Evolutionary conservation across 345 rosid genomes (phyloP).

Genomic region (Melaleuca quinquenervia): DNA sequence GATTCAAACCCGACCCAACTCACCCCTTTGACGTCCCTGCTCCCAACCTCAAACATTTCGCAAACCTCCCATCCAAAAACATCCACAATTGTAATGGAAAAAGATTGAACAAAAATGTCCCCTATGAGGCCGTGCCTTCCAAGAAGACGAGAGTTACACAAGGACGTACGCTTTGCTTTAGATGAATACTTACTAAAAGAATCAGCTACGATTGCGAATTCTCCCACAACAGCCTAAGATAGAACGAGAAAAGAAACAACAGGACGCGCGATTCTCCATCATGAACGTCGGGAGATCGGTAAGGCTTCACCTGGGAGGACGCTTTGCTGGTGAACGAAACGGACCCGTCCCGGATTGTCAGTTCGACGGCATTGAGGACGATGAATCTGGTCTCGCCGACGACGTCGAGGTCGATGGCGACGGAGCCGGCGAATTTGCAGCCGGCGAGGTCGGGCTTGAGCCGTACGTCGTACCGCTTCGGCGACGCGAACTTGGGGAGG

Average conservation of each 20-base stretch:
- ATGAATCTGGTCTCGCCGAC: slow-evolving; percentile 49
- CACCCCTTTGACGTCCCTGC: too few relatives aligned
- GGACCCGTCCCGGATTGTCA: slow-evolving; percentile 33
- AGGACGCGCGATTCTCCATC: not conserved
- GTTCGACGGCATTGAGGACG: slow-evolving; percentile 95
- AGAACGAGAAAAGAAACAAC: too few relatives aligned
- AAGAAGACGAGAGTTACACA: not conserved
- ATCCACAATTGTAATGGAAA: not conserved
- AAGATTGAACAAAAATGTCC: not conserved
- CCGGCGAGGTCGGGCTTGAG: slow-evolving; percentile 69
- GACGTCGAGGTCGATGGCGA: slow-evolving; percentile 47
- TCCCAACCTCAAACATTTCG: not conserved
- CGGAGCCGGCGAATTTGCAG: slow-evolving; percentile 65
- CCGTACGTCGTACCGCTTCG: slow-evolving; percentile 67
- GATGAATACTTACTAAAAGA: not conserved
- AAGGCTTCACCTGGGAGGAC: slow-evolving; percentile 42
- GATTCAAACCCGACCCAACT: too few relatives aligned
- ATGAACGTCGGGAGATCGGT: not conserved
- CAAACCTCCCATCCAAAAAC: not conserved
- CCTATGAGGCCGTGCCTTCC: not conserved
- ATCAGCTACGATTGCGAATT: not conserved
- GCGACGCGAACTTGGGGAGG: slow-evolving; percentile 76
- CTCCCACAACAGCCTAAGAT: not conserved
- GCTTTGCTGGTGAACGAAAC: slow-evolving; percentile 33
- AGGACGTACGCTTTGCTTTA: not conserved